Base-by-base conservation (phyloP, 1,139 yeast genomes). In the Kazachstania sp. region DNA sequence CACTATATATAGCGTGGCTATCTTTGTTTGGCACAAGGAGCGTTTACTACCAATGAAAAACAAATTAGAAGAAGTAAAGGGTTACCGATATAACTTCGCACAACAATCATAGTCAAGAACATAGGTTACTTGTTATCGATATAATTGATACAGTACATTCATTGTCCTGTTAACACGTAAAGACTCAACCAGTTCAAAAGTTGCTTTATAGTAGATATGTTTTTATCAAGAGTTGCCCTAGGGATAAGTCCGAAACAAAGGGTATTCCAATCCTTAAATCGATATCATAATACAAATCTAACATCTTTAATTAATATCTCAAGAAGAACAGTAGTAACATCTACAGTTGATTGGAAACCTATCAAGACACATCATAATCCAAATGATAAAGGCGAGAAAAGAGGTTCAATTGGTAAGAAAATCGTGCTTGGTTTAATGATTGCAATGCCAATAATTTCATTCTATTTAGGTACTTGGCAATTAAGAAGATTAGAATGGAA, bases 381-480 rank as follows among this genome's bases (percentile, higher is more conserved):
- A 65, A 50, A 70, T 72, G 49, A 71, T 67, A 45, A 69, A 44
- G 51, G 50, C 18, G 58, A 60, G 23, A 58, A 58, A 46, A 56
- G 58, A 49, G 57, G 65, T 49, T 55, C 62, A 4, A 53, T 64
- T 13, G 70, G 79, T 29, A 70, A 82, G 49, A 68, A 68, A 39
- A 70, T 81, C 35, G 72, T 82, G 19, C 64, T 83, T 43, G 77
- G 79, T 0, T 65, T 83, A 28, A 71, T 84, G 75, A 67, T 86
- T 39, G 78, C 92, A 23, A 92, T 95, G 85, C 99, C 99, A 0
- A 73, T 88, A 0, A 74, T 88, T 1, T 78, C 95, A 9, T 86
- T 92, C 62, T 83, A 81, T 35, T 71, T 92, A 44, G 98, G 98
- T 2, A 79, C 94, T 49, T 92, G 98, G 99, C 99, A 92, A 68